Evolutionary conservation across 2,329 filamentous ascomycete genomes (phyloP), one percentile per base, ranked within the genome.

Genomic region (Fusarium denticulatum): DNA sequence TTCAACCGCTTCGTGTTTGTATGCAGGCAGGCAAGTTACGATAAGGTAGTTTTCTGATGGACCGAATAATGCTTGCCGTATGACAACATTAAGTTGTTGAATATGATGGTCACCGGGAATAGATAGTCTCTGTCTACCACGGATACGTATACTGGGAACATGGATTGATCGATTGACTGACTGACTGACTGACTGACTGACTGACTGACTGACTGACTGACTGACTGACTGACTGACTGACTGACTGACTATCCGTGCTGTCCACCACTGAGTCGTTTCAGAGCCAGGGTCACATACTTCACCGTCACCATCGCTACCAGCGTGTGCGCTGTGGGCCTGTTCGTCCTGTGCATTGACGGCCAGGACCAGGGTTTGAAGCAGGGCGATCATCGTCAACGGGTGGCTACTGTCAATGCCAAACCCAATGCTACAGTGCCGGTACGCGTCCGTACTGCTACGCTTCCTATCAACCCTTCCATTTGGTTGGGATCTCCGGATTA

Each of bases 331-430:
- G 69, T 69, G 69, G 66, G 32, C 30, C 71, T 67, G 26, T 47
- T 68, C 53, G 28, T 50, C 43, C 62, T 60, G 67, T 73, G 70
- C 70, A 73, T 64, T 59, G 70, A 65, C 69, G 36, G 52, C 47
- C 64, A 59, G 70, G 74, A 67, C 72, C 67, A 40, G 76, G 76
- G 71, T 62, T 56, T 46, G 53, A 78, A 64, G 74, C 61, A 78
- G 63, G 76, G 71, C 76, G 76, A 78, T 78, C 76, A 76, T 78
- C 76, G 76, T 73, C 76, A 78, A 78, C 76, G 76, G 76, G 73
- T 78, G 73, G 73, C 76, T 73, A 68, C 61, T 57, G 49, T 49
- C 40, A 58, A 34, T 28, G 40, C 53, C 24, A 58, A 47, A 36
- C n/a, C 40, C 30, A 58, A 58, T 49, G 40, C 55, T 58, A 58